Base-by-base conservation (phyloP, 805 yeast species). In the Nakazawaea anatomiae region DNA sequence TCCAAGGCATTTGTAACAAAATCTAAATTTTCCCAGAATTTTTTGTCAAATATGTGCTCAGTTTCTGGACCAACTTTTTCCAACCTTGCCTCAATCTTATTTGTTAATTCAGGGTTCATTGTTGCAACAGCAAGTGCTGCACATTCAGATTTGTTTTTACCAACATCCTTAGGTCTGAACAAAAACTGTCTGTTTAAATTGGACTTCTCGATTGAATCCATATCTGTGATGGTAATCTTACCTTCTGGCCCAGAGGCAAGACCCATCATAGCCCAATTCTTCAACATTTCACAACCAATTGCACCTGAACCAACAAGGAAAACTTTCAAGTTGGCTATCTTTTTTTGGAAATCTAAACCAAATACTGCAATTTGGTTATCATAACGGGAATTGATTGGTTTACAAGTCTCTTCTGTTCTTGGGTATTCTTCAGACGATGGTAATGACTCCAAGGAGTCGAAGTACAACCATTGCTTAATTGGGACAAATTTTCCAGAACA, bases 241-340 rank as follows among this genome's bases (percentile, higher is more conserved):
- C 99, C 99, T 4, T 86, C 68, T 39, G 91, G 89, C 41, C 98
- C 98, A 28, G 96, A 77, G 36, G 96, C 98, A 48, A 94, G 72
- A 43, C 99, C 99, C 80, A 91, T 77, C 79, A 94, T 78, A 5
- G 99, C 97, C 98, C 98, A 94, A 64, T 89, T 91, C 71, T 94
- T 94, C 62, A 94, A 76, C 91, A 94, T 92, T 71, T 94, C 99
- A 73, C 99, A 94, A 39, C 99, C 99, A 73, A 94, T 94, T 18
- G 99, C 99, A 65, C 99, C 99, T 1, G 97, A 77, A 43, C 99
- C 99, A 40, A 94, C 99, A 57, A 94, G 74, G 68, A 94, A 92
- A 4, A 91, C 89, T 62, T 82, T 85, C 55, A 87, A 72, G 67
- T 91, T 89, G 39, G 88, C 80, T 52, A 94, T 71, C 42, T 71